phyloP scores from a whole-genome alignment of 2,329 filamentous ascomycete genomes.

The Fusarium xylarioides region DNA sequence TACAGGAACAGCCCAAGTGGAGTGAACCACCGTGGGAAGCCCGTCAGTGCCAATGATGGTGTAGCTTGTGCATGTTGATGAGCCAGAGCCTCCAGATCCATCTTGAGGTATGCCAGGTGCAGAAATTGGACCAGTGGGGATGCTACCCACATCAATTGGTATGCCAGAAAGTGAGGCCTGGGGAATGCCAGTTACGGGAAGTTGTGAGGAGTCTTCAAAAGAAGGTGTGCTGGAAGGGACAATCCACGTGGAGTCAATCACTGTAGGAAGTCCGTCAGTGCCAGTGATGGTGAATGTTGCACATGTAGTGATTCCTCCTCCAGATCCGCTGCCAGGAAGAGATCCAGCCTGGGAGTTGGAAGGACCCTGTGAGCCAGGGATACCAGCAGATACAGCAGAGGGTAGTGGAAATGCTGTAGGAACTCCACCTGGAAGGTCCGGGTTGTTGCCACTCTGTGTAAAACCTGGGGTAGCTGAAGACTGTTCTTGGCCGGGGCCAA shows the following conservation, averaged over 20 bases:
- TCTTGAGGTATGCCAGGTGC: conserved; percentile 21
- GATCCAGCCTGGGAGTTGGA: conserved; percentile 11
- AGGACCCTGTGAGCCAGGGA: conserved; percentile 13
- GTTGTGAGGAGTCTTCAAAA: conserved; percentile 20
- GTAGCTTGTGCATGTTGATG: conserved; percentile 33
- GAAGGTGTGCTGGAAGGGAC: conserved; percentile 31
- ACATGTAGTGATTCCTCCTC: conserved; percentile 33
- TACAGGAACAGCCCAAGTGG: conserved; percentile 31
- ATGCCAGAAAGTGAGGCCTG: conserved; percentile 25
- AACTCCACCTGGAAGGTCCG: conserved; percentile 23
- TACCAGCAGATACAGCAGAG: conserved; percentile 10
- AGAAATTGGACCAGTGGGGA: conserved; percentile 18
- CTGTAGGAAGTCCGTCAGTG: conserved; percentile 46
- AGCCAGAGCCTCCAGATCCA: conserved; percentile 12
- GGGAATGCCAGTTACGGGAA: conserved; percentile 14
- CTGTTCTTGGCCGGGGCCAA: conserved; percentile 14
- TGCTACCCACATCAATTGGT: conserved; percentile 21
- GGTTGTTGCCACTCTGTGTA: conserved; percentile 12
- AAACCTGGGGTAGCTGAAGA: conserved; percentile 16
- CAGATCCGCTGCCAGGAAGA: conserved; percentile 9
- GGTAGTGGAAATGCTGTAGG: conserved; percentile 27
- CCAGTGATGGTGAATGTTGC: conserved; percentile 46
- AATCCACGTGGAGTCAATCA: conserved; percentile 49
- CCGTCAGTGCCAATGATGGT: conserved; percentile 37
- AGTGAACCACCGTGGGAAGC: conserved; percentile 31